phyloP scores from a whole-genome alignment of 805 yeast genomes.

The Spathaspora sp. region DNA sequence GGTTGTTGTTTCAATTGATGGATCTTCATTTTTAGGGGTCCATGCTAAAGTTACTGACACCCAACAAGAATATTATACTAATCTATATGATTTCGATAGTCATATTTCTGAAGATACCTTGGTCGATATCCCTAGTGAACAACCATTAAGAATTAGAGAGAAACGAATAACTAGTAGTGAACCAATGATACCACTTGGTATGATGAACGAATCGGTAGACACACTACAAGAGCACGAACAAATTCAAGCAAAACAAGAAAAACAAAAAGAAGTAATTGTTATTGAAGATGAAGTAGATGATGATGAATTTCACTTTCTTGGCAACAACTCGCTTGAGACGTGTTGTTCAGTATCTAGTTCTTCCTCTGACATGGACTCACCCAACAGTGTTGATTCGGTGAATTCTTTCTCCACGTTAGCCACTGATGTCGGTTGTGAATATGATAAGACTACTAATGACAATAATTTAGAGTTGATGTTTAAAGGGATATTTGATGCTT shows the following conservation, averaged over 20 bases:
- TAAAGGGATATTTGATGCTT: background rate
- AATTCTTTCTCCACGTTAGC: slow-evolving; percentile 31
- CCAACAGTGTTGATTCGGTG: slow-evolving; percentile 16
- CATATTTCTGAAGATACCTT: slow-evolving; percentile 12
- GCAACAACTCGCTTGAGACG: background rate
- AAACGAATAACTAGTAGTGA: background rate
- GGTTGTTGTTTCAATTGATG: slow-evolving; percentile 51
- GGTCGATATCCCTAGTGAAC: slow-evolving; percentile 2
- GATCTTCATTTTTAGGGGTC: slow-evolving; percentile 52
- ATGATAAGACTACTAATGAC: background rate
- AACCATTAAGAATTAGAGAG: background rate
- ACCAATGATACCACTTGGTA: background rate
- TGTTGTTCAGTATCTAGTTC: background rate
- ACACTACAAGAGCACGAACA: background rate
- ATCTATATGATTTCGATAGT: slow-evolving; percentile 4
- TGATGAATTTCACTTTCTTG: background rate
- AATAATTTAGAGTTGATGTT: background rate
- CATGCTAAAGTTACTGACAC: slow-evolving; percentile 42
- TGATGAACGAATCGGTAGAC: background rate
- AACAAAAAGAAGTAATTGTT: background rate
- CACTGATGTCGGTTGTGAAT: slow-evolving; percentile 15
- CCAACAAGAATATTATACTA: background rate
- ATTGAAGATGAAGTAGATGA: background rate
- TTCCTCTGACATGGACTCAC: background rate
- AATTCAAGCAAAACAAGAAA: too few relatives aligned